Conservation (phyloP, 2,329 filamentous ascomycete genomes). For the Phaeosphaeriaceae sp. region DNA sequence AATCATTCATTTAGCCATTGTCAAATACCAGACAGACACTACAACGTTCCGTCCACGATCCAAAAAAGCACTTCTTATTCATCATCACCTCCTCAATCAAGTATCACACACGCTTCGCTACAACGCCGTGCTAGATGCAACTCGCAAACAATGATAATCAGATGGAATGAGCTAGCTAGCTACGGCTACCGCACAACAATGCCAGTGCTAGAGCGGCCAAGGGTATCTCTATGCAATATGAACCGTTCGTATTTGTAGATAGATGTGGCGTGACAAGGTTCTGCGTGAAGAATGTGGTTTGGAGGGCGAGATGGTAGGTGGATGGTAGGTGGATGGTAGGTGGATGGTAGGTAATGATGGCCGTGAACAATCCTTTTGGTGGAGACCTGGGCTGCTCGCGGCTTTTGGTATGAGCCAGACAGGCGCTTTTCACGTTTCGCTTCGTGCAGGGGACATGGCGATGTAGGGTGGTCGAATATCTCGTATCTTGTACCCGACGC, state of each 20-base stretch:
- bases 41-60: too few species aligned
- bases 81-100: too few species aligned
- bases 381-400: neutral
- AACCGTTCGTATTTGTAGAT: constrained; percentile 17
- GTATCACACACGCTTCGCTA: constrained; percentile 1
- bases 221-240: constrained; percentile 41
- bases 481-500: neutral
- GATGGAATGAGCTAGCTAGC: constrained; percentile 1
- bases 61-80: too few species aligned
- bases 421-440: too few species aligned
- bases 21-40: too few species aligned
- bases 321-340: neutral
- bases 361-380: neutral
- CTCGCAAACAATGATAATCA: constrained; percentile 4
- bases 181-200: constrained; percentile 10
- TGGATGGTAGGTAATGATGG: neutral
- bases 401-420: too few species aligned
- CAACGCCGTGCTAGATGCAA: constrained; percentile 33
- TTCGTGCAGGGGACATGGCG: neutral
- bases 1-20: too few species aligned
- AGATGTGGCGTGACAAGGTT: neutral
- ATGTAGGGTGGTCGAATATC: neutral
- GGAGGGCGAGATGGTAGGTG: too few species aligned
- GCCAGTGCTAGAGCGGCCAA: constrained; percentile 15
- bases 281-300: too few species aligned